These are phyloP conservation scores for Sedum album DNA, from an alignment of 164 flowering plant species.

Conservation along the genomic window DNA sequence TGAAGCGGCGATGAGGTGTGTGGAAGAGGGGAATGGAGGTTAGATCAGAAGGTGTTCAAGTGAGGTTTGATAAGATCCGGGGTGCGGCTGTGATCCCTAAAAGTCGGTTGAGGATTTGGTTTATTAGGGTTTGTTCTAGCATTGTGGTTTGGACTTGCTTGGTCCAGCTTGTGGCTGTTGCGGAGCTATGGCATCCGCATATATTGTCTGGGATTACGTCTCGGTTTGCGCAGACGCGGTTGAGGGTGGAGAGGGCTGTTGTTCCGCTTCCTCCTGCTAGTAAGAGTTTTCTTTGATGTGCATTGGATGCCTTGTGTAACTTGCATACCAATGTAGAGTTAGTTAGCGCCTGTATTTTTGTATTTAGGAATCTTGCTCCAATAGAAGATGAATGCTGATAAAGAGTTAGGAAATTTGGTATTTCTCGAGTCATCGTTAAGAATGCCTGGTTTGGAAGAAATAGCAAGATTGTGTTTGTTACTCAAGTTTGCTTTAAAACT, in stretches of 20 bases:
- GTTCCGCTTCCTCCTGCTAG: slow-evolving; percentile 49
- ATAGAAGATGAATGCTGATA: neutral
- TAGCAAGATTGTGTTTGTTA: neutral
- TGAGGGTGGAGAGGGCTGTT: slow-evolving; percentile 16
- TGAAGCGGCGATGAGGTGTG: slow-evolving; percentile 34
- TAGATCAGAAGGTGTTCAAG: slow-evolving; percentile 49
- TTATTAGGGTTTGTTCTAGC: slow-evolving; percentile 75
- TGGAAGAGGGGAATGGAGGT: slow-evolving; percentile 47
- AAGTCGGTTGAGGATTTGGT: slow-evolving; percentile 73
- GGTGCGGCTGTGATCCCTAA: slow-evolving; percentile 31
- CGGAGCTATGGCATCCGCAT: slow-evolving; percentile 71
- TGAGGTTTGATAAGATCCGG: slow-evolving; percentile 34
- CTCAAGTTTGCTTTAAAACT: neutral
- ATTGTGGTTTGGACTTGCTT: slow-evolving; percentile 85
- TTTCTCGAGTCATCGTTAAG: neutral
- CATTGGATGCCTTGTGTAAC: neutral
- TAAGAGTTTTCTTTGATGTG: slow-evolving; percentile 21
- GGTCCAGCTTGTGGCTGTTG: slow-evolving; percentile 78
- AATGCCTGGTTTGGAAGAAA: too few relatives aligned
- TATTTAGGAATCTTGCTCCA: neutral
- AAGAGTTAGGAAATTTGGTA: neutral
- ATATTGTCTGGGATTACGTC: slow-evolving; percentile 26
- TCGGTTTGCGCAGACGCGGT: slow-evolving; percentile 24
- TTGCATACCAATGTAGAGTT: neutral
- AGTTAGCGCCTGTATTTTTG: neutral